Evolutionary conservation across 768 basidiomycete species (phyloP), one percentile per base, ranked within the genome.

Genomic region (Lentinula boryana): DNA sequence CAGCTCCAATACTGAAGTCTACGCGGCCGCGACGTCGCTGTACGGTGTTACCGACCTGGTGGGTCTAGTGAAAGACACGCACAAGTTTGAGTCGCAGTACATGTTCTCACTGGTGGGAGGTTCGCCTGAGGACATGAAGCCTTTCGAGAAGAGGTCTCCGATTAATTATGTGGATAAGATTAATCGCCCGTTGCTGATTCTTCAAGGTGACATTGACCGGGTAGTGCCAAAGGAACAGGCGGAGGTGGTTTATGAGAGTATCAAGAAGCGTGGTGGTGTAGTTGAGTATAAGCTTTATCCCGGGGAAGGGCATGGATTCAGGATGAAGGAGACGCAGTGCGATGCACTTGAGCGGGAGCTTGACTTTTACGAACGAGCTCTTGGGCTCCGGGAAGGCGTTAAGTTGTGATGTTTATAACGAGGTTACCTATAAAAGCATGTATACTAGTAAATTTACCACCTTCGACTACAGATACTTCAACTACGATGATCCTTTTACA

Each of bases 1-100:
- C 9, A 72, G 75, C 10, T 71, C 76, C 0, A 69, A 76, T n/a
- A 69, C 71, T 12, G 74, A 69, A 9, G 77, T 79, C 23, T 90
- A 87, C 64, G 80, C 87, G 0, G 89, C 84, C 0, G 88, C 82
- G 0, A 79, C 84, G 2, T 85, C 84, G 0, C 74, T 73, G n/a
- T 94, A 78, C 65, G 91, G 92, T 0, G 75, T 93, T 50, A 85
- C 85, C 0, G 86, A 91, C 66, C 71, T 93, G 35, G 69, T 68
- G 10, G 75, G 70, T 53, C 72, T 87, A 12, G 76, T 76, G 4
- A 70, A 76, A 33, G 78, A 80, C 49, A 85, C 84, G 31, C 85
- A 88, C 71, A 87, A 83, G 67, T 84, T 81, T 54, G 79, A 82
- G 68, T 72, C 75, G 51, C 68, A 67, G 58, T 82, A 82, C 64